These are phyloP conservation scores for Umbelopsis vinacea DNA, from an alignment of 192 early-diverging fungal species.

Conservation along the genomic window DNA sequence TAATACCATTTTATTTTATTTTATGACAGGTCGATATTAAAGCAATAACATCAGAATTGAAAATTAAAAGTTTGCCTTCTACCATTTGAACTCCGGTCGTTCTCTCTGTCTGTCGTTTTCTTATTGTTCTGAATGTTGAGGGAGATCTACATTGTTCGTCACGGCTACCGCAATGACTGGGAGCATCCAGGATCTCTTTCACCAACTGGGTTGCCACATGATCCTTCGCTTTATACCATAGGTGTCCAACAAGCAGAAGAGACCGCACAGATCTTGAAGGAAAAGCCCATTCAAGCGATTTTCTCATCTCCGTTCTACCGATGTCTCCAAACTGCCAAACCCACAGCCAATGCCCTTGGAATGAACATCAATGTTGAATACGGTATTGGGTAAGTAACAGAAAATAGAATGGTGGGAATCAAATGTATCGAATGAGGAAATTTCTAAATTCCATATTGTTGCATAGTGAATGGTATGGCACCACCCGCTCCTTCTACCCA, in stretches of 20 bases:
- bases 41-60: neutral
- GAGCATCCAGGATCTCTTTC: slow-evolving; percentile 25
- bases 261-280: slow-evolving; percentile 20
- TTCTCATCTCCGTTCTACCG: slow-evolving; percentile 43
- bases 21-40: neutral
- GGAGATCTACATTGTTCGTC: slow-evolving; percentile 38
- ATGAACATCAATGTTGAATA: slow-evolving; percentile 29
- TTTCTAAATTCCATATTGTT: neutral
- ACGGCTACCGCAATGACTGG: slow-evolving; percentile 42
- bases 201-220: slow-evolving; percentile 29
- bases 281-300: slow-evolving; percentile 28
- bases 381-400: slow-evolving; percentile 23
- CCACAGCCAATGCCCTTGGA: slow-evolving; percentile 8
- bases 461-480: slow-evolving; percentile 38
- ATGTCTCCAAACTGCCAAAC: slow-evolving; percentile 29
- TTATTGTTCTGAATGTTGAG: slow-evolving; percentile 27
- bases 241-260: slow-evolving; percentile 35
- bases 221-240: slow-evolving; percentile 22
- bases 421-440: neutral
- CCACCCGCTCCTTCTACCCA: slow-evolving; percentile 1
- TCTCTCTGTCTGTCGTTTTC: slow-evolving; percentile 6
- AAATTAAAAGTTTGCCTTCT: neutral
- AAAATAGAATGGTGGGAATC: neutral
- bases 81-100: slow-evolving; percentile 14
- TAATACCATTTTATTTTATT: neutral